Evolutionary conservation across 108 stramenopile genomes (phyloP), one percentile per base, ranked within the genome.

Genomic region (Discostella pseudostelligera): DNA sequence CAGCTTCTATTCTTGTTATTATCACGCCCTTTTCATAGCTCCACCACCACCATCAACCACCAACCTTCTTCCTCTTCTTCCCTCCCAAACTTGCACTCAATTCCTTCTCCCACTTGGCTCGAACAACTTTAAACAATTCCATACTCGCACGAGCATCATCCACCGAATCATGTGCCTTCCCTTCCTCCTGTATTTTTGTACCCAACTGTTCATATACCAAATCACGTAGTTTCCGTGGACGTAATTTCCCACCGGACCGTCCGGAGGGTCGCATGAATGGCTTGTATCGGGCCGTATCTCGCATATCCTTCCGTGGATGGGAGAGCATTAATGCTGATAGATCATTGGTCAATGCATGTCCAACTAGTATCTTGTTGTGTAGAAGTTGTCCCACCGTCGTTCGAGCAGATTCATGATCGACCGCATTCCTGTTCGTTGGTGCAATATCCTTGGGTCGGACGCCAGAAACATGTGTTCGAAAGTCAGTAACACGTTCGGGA

Each of bases 271-370:
- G 78, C 75, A 93, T 91, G 70, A 89, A 92, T 21, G 90, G 95
- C 59, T 83, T 70, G 54, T 91, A 99, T 68, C 72, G 89, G 8
- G 97, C 93, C 14, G 98, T 97, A 69, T 99, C 98, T 1, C 98
- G 78, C 44, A 87, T 85, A 25, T 85, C 68, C 3, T 13, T 7
- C 21, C 83, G 74, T 9, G 95, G 97, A 78, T 98, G 97, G 12
- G 81, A 72, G 50, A 96, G 79, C 87, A 96, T 79, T 43, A 99
- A 83, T 13, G 82, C 97, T 47, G 88, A 76, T 32, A 99, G 79
- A 81, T 99, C 99, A 67, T 97, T 99, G 44, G 78, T 83, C 56
- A 99, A 80, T 11, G 95, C 94, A 76, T 99, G 99, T 24, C 99
- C 99, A 22, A 98, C 95, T 14, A 99, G 51, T 39, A 98, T 82